Evolutionary conservation across 2,329 filamentous ascomycete genomes (phyloP), one percentile per base, ranked within the genome.

Genomic region (Sporothrix globosa): DNA sequence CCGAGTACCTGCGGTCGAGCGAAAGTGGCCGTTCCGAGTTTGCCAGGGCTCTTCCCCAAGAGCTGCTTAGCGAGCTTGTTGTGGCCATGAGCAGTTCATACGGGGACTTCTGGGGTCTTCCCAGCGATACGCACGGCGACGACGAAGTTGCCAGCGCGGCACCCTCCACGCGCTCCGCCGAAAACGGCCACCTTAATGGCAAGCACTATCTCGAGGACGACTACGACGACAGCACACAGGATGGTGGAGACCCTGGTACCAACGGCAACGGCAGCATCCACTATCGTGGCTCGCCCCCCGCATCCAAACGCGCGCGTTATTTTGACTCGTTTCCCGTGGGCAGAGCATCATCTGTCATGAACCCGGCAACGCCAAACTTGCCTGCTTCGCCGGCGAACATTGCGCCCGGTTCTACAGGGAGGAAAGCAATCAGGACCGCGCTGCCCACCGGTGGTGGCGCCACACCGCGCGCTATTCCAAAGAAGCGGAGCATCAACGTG

Each of bases 31-130:
- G 86, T 21, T 81, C 84, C 10, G 85, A 87, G 72, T 89, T 89
- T 75, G 87, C 85, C 56, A 85, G 85, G 74, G 86, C 86, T 0
- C 81, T 90, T 3, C 87, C 88, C 0, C 85, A 89, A 73, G 86
- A 88, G 74, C 85, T 90, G 1, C 79, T 90, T 7, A 88, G 86
- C 72, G 87, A 89, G 77, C 82, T 90, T 6, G 87, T 90, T 0
- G 83, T 90, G 2, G 81, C 85, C 14, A 88, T 90, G 86, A 88
- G 85, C 76, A 70, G 50, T 21, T 83, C 85, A 0, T 71, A 72
- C 41, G 66, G 70, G 4, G 71, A 73, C 34, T 71, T 24, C 79
- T 87, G 70, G 83, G 86, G 61, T 10, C 39, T 68, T 46, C 70
- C 68, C 13, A 41, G 24, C 9, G 52, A 34, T n/a, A 10, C 10